Conservation (phyloP, 2,329 filamentous ascomycete genomes). For the Ophiostoma angusticollis region DNA sequence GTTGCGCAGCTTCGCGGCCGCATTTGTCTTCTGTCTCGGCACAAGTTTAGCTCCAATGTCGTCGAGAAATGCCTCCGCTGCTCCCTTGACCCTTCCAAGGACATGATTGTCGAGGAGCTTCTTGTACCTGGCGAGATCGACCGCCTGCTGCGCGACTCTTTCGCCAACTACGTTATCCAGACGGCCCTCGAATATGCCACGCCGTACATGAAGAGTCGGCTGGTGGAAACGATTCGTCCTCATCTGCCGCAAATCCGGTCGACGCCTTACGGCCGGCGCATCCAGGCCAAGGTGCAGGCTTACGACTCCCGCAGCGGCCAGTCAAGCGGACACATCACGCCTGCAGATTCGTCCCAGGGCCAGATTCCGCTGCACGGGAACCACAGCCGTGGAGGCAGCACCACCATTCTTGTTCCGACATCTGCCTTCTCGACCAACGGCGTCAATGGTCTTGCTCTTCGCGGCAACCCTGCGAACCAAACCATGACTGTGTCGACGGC, state of each 20-base stretch:
- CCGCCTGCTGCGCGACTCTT: constrained; percentile 78
- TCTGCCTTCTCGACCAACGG: constrained; percentile 21
- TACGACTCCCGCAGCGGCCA: constrained; percentile 35
- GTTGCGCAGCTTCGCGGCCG: constrained; percentile 66
- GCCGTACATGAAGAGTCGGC: constrained; percentile 53
- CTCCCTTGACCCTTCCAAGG: constrained; percentile 59
- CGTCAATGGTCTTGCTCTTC: constrained; percentile 19
- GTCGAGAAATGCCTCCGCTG: constrained; percentile 94
- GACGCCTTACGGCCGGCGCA: constrained; percentile 88
- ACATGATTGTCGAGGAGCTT: constrained; percentile 77
- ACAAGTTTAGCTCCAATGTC: constrained; percentile 99
- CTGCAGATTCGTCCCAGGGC: constrained; percentile 39
- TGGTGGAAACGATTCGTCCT: constrained; percentile 77
- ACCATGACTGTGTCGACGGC: not conserved
- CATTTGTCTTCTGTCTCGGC: constrained; percentile 65
- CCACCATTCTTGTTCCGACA: constrained; percentile 22
- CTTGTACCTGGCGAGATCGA: constrained; percentile 64
- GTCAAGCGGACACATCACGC: constrained; percentile 36
- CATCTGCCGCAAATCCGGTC: constrained; percentile 74
- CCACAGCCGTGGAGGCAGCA: constrained; percentile 30
- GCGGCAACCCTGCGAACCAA: constrained; percentile 15
- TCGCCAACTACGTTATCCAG: constrained; percentile 96
- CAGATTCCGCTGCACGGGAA: constrained; percentile 36
- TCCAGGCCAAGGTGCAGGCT: constrained; percentile 71
- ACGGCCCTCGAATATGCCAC: constrained; percentile 84